Base-by-base conservation (phyloP, 2,329 filamentous ascomycete species). In the Phialophora tarda region DNA sequence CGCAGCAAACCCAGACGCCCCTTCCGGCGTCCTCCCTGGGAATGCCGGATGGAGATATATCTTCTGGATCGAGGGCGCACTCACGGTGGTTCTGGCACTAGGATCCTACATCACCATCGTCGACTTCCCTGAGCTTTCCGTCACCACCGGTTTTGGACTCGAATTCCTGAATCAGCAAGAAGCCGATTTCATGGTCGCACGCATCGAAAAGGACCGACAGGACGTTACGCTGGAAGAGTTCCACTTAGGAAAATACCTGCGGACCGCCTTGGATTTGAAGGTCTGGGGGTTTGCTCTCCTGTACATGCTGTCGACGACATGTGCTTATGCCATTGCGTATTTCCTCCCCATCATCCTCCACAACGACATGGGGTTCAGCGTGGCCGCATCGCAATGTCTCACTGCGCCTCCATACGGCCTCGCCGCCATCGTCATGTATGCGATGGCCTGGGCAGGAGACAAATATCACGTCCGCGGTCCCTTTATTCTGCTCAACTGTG, bases 341-440 rank as follows among this genome's bases (percentile, higher is more conserved):
- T 93, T 93, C 75, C 79, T 93, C 4, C 91, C 91, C 6, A 86
- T 93, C 73, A 91, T 95, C 72, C 85, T 96, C 3, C 74, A 75
- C 8, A 71, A 78, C 28, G 83, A 84, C n/a, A 85, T 93, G 81
- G 84, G 86, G 14, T 93, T 91, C 80, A 81, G 77, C 56, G 82
- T 89, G 4, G 88, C 83, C 7, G 81, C 81, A 57, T 82, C 89
- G 0, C 90, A 92, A 77, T 91, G 89, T 74, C 85, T 93, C 3
- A 83, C 89, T 4, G 89, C 91, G 0, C 89, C 89, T 0, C 88
- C 89, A 7, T 91, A 89, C 91, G 55, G 17, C 14, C 28, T 57
- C 65, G 86, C 88, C 10, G 51, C 53, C 47, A 80, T 89, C 63
- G 75, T 88, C 72, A 90, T 89, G 83, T 86, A 83, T 67, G 66